Base-by-base conservation (phyloP, 2,329 filamentous ascomycete species). In the Lasiodiplodia citricola region DNA sequence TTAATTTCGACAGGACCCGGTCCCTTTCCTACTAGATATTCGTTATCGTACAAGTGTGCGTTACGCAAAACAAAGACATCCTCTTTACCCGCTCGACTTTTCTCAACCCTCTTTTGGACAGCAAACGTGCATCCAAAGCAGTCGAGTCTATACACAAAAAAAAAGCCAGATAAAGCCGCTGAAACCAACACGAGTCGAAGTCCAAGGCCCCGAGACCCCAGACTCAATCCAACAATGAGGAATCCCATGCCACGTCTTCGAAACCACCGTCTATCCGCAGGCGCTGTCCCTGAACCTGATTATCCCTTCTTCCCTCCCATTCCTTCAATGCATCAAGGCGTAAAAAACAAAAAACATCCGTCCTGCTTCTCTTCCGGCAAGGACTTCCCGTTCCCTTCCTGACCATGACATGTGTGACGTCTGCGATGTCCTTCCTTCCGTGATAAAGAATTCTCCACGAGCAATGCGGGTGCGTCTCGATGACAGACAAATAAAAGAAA, bases 1-100 rank as follows among this genome's bases (percentile, higher is more conserved):
- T 31, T 35, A 56, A 28, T 56, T 56, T 56, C 52, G 25, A 21
- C 11, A 21, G 25, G 28, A 56, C 14, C 52, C 52, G 16, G 23
- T 56, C 25, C 25, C 16, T 35, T 28, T 21, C 25, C 25, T 31
- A 37, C 52, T 37, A n/a, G 28, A 56, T 28, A 35, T 56, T 56
- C 52, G 25, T 56, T 56, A 56, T 56, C 52, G 52, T 56, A 56
- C 52, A 56, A 35, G 52, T 56, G 16, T 56, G 52, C 44, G 44
- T 47, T 47, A 31, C n/a, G 28, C 52, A 14, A 56, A 31, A 23
- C 18, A n/a, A 31, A n/a, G n/a, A 56, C 2, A 31, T 21, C 44
- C 10, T 10, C 44, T 47, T 47, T 47, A 47, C 44, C n/a, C 44
- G 44, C 44, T 47, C n/a, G 44, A 47, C 44, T 47, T 47, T 47